A percentile compares a stretch with the other conserved stretches of the same genome.
These are phyloP conservation scores for Fusarium transvaalense DNA, from an alignment of 2,329 filamentous ascomycete genomes.

Conservation along the genomic window DNA sequence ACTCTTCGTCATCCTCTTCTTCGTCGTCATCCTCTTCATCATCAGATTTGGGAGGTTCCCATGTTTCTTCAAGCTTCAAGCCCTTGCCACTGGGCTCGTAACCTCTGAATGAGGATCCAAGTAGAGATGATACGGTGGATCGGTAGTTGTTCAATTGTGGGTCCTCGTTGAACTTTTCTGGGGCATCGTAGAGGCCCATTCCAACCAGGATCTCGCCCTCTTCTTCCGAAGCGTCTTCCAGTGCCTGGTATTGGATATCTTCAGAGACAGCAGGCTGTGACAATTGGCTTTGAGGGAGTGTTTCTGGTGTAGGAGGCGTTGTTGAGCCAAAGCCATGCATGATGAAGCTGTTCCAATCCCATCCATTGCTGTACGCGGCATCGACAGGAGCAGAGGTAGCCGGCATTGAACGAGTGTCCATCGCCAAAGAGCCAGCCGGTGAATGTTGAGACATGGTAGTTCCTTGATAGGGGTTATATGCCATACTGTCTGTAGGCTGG, in stretches of 20 bases:
- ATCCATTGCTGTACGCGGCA: constrained; percentile 25
- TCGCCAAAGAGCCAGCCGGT: constrained; percentile 47
- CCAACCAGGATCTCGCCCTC: constrained; percentile 82
- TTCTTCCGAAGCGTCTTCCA: constrained; percentile 64
- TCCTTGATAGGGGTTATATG: constrained; percentile 57
- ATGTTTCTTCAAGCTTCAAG: constrained; percentile 84
- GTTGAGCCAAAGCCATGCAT: constrained; percentile 61
- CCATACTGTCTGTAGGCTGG: constrained; percentile 53
- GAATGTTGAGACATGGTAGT: constrained; percentile 54
- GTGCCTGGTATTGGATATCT: constrained; percentile 63
- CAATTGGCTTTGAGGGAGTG: constrained; percentile 66
- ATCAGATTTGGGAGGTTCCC: constrained; percentile 75
- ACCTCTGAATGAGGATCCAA: constrained; percentile 62
- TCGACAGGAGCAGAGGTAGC: constrained; percentile 51
- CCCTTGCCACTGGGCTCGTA: constrained; percentile 73
- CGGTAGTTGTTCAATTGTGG: constrained; percentile 66
- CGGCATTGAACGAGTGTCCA: constrained; percentile 34
- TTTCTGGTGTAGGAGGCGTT: constrained; percentile 71
- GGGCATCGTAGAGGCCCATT: constrained; percentile 83
- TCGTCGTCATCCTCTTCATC: constrained; percentile 67
- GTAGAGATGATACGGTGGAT: constrained; percentile 66
- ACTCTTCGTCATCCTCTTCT: constrained; percentile 51
- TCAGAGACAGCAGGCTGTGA: constrained; percentile 62
- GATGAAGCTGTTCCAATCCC: constrained; percentile 62
- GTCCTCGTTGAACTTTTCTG: constrained; percentile 67